phyloP scores from a whole-genome alignment of 2,329 filamentous ascomycete genomes.

The Phaeophleospora eucalypticola region DNA sequence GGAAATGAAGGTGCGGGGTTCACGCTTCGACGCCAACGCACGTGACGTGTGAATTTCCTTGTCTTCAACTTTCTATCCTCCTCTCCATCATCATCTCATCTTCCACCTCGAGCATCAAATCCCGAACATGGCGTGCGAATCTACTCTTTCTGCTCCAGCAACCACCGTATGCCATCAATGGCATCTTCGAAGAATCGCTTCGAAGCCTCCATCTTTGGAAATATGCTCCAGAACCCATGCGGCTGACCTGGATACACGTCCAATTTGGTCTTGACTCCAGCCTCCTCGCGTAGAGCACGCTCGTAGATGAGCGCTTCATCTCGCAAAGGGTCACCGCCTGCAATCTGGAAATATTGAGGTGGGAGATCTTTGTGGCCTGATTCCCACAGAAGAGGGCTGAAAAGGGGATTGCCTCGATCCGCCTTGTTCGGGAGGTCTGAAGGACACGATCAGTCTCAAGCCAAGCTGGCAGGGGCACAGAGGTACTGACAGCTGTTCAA shows the following conservation, averaged over 20 bases:
- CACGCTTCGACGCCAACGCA: background rate
- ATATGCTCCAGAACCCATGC: slow-evolving; percentile 40
- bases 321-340: slow-evolving; percentile 46
- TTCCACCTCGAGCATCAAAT: no score
- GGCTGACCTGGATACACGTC: slow-evolving; percentile 41
- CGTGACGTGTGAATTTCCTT: background rate
- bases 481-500: slow-evolving; percentile 7
- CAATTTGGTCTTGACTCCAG: slow-evolving; percentile 39
- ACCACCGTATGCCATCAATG: slow-evolving; percentile 28
- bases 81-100: no score
- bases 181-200: slow-evolving; percentile 29
- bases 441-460: slow-evolving; percentile 4
- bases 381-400: slow-evolving; percentile 28
- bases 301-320: slow-evolving; percentile 50
- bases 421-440: slow-evolving; percentile 17
- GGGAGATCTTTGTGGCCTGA: slow-evolving; percentile 39
- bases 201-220: slow-evolving; percentile 24
- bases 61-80: no score
- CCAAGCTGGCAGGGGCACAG: background rate
- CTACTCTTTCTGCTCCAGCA: slow-evolving; percentile 24
- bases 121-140: background rate
- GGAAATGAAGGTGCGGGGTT: background rate
- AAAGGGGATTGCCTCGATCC: slow-evolving; percentile 28
- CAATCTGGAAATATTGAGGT: slow-evolving; percentile 46
- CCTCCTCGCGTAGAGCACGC: slow-evolving; percentile 37